Evolutionary conservation across 495 filamentous ascomycete genomes (phyloP).

Genomic region (Arthonia radiata): DNA sequence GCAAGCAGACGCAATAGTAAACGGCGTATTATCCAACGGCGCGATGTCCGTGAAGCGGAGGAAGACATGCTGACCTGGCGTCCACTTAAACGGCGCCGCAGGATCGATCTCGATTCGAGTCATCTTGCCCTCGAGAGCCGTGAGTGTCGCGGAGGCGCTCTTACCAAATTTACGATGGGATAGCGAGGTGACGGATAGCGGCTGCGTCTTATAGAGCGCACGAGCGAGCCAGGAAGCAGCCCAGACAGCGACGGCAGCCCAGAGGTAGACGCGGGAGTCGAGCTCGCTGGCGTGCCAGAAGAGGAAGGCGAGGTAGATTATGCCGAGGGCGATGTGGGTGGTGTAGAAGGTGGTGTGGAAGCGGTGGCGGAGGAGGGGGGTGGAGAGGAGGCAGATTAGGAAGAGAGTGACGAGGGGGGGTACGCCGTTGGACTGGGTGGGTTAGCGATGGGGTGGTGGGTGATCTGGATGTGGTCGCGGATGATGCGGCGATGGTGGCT

Average conservation of each 20-base stretch:
- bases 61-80: constrained; percentile 9
- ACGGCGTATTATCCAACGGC: constrained; percentile 9
- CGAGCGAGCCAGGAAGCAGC: constrained; percentile 4
- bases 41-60: constrained; percentile 7
- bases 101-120: constrained; percentile 5
- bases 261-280: constrained; percentile 11
- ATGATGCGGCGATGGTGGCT: no score
- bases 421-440: constrained; percentile 12
- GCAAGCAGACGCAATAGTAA: constrained; percentile 9
- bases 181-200: constrained; percentile 5
- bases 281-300: constrained; percentile 9
- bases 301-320: constrained; percentile 7
- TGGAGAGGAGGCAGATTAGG: constrained; percentile 10
- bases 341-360: constrained; percentile 8
- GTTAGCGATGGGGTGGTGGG: neutral
- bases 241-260: constrained; percentile 11
- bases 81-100: constrained; percentile 2
- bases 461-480: no score
- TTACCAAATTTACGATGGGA: no score
- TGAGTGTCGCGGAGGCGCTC: no score
- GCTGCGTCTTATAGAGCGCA: constrained; percentile 4
- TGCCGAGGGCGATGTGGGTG: constrained; percentile 6
- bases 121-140: constrained; percentile 3
- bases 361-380: constrained; percentile 12
- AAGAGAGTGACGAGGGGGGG: constrained; percentile 14